Evolutionary conservation across 257 asterid species (phyloP).

Genomic region (Solanum pinnatisectum): DNA sequence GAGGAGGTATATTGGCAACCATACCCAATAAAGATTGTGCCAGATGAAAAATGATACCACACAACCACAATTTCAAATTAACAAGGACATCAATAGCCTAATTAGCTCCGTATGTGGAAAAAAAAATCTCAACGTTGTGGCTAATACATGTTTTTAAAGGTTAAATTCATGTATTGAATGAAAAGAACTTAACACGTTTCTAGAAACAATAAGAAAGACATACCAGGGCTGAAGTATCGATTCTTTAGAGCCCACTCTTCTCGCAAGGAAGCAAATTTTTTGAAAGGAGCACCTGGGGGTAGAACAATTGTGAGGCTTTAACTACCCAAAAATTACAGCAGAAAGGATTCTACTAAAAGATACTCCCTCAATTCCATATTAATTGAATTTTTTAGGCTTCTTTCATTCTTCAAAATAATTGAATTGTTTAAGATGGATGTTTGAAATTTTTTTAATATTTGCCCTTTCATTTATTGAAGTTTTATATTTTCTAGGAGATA

Average conservation of each 20-base stretch:
- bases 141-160: not conserved
- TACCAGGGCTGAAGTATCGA: constrained; percentile 81
- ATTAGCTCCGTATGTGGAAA: not conserved
- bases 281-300: constrained; percentile 74
- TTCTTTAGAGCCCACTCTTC: constrained; percentile 92
- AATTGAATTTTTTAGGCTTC: not conserved
- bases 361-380: not conserved
- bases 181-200: not conserved
- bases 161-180: not conserved
- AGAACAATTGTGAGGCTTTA: not conserved
- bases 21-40: not conserved
- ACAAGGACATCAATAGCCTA: not conserved
- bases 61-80: not conserved
- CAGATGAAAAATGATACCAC: not conserved
- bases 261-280: constrained; percentile 61
- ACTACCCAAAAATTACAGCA: not conserved
- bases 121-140: not conserved
- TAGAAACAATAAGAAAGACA: not conserved
- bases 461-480: not conserved
- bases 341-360: not conserved
- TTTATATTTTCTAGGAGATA: not conserved
- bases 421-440: not conserved
- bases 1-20: not conserved
- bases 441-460: too few relatives aligned
- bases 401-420: not conserved